A percentile compares a stretch with the other conserved stretches of the same genome.
phyloP scores from a whole-genome alignment of 2,329 filamentous ascomycete genomes.

The Clarireedia hainanense region DNA sequence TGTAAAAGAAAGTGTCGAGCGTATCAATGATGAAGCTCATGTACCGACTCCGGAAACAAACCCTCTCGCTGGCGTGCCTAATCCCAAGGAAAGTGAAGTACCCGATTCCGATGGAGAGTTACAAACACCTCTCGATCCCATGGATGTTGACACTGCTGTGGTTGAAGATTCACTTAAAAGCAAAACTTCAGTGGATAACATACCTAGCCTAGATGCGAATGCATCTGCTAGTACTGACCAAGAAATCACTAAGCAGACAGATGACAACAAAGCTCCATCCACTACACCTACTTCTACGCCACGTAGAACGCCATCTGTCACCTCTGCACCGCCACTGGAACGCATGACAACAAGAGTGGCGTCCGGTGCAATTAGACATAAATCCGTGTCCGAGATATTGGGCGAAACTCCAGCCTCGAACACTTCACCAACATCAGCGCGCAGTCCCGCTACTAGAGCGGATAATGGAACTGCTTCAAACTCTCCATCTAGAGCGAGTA shows the following conservation, averaged over 20 bases:
- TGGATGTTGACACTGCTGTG: constrained; percentile 24
- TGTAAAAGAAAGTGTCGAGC: background rate
- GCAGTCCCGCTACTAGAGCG: constrained; percentile 11
- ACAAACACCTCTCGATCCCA: constrained; percentile 20
- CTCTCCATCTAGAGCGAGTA: constrained; percentile 31
- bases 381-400: constrained; percentile 66
- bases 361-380: constrained; percentile 62
- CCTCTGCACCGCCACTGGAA: constrained; percentile 32
- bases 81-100: constrained; percentile 16
- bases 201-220: background rate
- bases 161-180: constrained; percentile 25
- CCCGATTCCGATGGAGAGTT: constrained; percentile 24
- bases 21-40: background rate
- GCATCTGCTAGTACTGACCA: background rate
- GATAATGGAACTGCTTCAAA: constrained; percentile 19
- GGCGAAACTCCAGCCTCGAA: constrained; percentile 45
- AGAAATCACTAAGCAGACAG: constrained; percentile 2
- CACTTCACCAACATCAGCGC: constrained; percentile 16
- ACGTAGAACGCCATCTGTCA: constrained; percentile 21
- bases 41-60: background rate
- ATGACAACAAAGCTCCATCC: constrained; percentile 11
- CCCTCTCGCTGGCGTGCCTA: background rate
- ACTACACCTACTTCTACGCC: constrained; percentile 16
- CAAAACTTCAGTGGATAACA: constrained; percentile 10
- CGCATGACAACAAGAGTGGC: constrained; percentile 63